These are phyloP conservation scores for Aphanoascus verrucosus DNA, from an alignment of 2,329 filamentous ascomycete genomes.

Conservation along the genomic window DNA sequence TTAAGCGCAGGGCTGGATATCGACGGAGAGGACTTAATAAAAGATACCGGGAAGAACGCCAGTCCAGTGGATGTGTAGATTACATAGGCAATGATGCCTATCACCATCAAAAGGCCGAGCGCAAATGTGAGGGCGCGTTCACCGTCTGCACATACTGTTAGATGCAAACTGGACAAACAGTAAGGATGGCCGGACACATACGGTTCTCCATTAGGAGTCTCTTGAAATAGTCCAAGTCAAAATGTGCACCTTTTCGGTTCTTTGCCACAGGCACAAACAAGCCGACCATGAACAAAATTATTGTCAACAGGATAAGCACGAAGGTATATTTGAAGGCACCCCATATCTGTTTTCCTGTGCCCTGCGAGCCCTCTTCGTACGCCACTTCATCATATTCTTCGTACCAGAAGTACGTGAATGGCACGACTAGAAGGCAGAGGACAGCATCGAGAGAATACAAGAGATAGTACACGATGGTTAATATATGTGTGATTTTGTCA, in stretches of 20 bases:
- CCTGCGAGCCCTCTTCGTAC: constrained; percentile 65
- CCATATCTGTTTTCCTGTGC: constrained; percentile 59
- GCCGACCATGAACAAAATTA: constrained; percentile 78
- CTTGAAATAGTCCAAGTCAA: constrained; percentile 88
- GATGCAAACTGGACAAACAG: background rate
- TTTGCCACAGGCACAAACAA: constrained; percentile 84
- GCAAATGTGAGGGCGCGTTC: constrained; percentile 88
- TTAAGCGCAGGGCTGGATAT: constrained; percentile 71
- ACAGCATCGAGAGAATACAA: constrained; percentile 86
- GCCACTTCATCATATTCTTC: constrained; percentile 94
- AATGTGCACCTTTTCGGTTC: constrained; percentile 52
- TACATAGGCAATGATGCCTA: constrained; percentile 77
- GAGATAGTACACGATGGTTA: constrained; percentile 84
- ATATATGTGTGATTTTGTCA: constrained; percentile 62
- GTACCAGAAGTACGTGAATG: constrained; percentile 96
- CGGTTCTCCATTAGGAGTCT: constrained; percentile 70
- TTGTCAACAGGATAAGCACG: constrained; percentile 64
- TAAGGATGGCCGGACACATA: constrained; percentile 39
- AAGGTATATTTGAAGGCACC: constrained; percentile 86
- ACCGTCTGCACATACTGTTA: constrained; percentile 46
- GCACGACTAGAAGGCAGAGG: constrained; percentile 78
- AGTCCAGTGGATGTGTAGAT: constrained; percentile 83
- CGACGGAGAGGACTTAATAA: constrained; percentile 84
- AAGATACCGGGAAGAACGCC: constrained; percentile 74
- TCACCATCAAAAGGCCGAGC: constrained; percentile 73